Conservation (phyloP, 176 grass and related monocot genomes). For the Oryza brachyantha region DNA sequence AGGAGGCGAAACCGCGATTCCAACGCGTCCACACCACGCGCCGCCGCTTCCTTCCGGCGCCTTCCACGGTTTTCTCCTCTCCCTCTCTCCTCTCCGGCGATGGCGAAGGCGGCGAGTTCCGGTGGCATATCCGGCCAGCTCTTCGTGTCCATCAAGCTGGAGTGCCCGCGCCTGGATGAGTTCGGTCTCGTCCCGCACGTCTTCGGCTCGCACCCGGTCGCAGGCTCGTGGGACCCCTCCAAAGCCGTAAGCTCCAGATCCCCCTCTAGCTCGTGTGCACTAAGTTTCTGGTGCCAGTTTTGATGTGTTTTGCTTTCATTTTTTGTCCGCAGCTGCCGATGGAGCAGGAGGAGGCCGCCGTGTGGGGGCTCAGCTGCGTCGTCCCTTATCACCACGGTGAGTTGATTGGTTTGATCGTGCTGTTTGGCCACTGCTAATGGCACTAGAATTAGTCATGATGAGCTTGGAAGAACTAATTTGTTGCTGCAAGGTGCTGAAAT, state of each 20-base stretch:
- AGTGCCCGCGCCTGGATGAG: constrained; percentile 51
- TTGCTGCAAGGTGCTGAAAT: not conserved
- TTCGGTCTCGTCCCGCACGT: constrained; percentile 65
- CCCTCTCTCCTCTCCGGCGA: constrained; percentile 37
- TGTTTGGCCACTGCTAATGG: not conserved
- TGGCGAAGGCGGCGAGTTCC: constrained; percentile 51
- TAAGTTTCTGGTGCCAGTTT: constrained; percentile 12
- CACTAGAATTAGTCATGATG: not conserved
- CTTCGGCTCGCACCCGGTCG: constrained; percentile 69
- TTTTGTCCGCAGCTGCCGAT: constrained; percentile 57
- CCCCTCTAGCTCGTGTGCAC: not conserved
- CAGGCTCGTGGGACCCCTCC: constrained; percentile 72
- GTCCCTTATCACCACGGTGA: constrained; percentile 67
- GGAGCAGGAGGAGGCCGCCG: constrained; percentile 55
- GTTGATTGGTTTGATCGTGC: constrained; percentile 6
- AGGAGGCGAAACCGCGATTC: not conserved
- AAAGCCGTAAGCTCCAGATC: constrained; percentile 63
- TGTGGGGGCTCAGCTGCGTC: constrained; percentile 91
- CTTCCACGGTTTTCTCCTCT: not conserved
- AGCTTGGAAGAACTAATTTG: not conserved
- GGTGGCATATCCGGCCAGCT: constrained; percentile 50
- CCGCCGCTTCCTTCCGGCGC: not conserved
- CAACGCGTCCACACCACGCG: not conserved
- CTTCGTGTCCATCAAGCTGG: constrained; percentile 75
- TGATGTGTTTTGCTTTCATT: not conserved